Base-by-base conservation (phyloP, 1,284 basidiomycete species). In the Leccinum griseonigrum region DNA sequence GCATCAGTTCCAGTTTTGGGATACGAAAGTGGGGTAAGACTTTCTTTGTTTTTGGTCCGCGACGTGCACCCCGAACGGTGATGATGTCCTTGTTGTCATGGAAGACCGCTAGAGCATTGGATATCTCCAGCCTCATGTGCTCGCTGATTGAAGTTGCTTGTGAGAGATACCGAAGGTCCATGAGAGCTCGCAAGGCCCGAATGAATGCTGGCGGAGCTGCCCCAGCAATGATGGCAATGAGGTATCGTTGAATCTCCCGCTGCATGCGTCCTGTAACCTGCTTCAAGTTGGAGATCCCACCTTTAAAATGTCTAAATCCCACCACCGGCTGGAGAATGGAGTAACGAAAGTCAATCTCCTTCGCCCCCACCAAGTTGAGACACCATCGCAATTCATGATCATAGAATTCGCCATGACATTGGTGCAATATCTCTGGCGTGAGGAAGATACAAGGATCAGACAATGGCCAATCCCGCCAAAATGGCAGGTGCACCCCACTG, bases 181-280 rank as follows among this genome's bases (percentile, higher is more conserved):
- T 70, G 26, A 74, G 67, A 10, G 62, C 60, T 7, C 57, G 67
- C 61, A 63, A 18, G 9, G 46, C 46, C 46, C 46, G 10, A 18
- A 48, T 22, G 22, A 48, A 48, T 22, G 46, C 46, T 48, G 46
- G 46, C 3, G 48, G 48, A 50, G 48, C 48, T 5, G 18, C 22
- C 1, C 48, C 48, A 26, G 48, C 48, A 26, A 50, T 50, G 48
- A 50, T 14, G 13, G 48, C 48, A 50, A 50, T 50, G 48, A 50
- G 22, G 18, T 50, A 50, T 11, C 26, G 6, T 26, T 50, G 48
- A 26, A 50, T 50, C 11, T 50, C 48, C 18, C 10, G 48, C 26
- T 50, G 48, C 18, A 13, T 22, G 11, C 48, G 13, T 26, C 48
- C 46, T 26, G 48, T 50, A 50, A 50, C 26, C 48, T 50, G 48